Conservation (phyloP, 176 grass and related monocot genomes). For the Musa itinerans region DNA sequence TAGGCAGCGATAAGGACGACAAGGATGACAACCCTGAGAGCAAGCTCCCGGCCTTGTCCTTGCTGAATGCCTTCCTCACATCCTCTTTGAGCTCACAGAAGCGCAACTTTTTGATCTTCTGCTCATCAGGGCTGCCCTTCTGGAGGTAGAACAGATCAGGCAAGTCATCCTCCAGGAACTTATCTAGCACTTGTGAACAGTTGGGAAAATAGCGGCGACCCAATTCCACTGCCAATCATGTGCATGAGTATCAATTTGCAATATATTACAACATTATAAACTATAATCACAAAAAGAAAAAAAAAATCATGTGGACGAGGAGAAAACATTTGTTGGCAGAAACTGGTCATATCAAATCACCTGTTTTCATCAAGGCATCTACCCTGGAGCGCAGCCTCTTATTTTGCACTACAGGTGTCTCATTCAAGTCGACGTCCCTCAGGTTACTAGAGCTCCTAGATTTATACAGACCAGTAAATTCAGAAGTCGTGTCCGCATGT, state of each 20-base stretch:
- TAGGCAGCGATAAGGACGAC: constrained; percentile 30
- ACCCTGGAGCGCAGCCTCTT: constrained; percentile 72
- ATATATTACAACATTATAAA: background rate
- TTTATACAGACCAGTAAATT: constrained; percentile 43
- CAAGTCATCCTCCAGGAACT: constrained; percentile 62
- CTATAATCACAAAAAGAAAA: background rate
- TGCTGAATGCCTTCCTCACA: constrained; percentile 71
- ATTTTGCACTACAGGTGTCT: constrained; percentile 74
- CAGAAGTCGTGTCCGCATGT: constrained; percentile 58
- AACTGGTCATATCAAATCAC: constrained; percentile 19
- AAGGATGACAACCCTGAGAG: constrained; percentile 40
- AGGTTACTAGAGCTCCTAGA: constrained; percentile 50
- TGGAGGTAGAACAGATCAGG: constrained; percentile 37
- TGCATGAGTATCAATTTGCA: background rate
- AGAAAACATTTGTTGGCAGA: background rate
- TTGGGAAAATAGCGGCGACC: constrained; percentile 74
- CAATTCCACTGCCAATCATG: constrained; percentile 53
- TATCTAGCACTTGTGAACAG: constrained; percentile 82
- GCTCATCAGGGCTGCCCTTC: constrained; percentile 56
- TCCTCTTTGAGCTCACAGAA: constrained; percentile 72
- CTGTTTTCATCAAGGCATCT: constrained; percentile 75
- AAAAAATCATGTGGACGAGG: constrained; percentile 4
- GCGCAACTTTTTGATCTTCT: constrained; percentile 57
- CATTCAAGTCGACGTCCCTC: constrained; percentile 89
- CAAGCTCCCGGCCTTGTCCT: constrained; percentile 52